These are phyloP conservation scores for Xylariales sp. DNA, from an alignment of 2,329 filamentous ascomycete genomes.

Conservation along the genomic window DNA sequence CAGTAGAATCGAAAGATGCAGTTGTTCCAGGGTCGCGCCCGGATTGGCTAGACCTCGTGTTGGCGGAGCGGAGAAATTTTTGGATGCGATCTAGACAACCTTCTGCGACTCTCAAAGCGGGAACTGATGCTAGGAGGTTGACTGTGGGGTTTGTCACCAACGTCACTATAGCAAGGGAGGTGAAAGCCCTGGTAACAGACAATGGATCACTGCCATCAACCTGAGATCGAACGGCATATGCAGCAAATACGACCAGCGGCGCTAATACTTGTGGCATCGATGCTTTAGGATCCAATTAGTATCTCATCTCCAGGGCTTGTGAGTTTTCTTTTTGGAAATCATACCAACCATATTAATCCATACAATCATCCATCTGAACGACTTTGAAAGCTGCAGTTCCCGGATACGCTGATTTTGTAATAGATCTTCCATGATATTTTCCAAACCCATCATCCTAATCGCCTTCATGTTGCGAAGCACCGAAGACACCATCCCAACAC, in stretches of 20 bases:
- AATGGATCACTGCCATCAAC: background rate
- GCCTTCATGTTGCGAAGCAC: conserved; percentile 28
- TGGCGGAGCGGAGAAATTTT: too few species aligned
- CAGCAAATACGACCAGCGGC: background rate
- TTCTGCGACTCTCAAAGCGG: too few species aligned
- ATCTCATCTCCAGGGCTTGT: background rate
- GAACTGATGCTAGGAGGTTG: too few species aligned
- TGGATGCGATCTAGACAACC: too few species aligned
- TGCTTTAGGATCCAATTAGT: too few species aligned
- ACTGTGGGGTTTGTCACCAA: background rate
- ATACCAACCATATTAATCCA: conserved; percentile 34
- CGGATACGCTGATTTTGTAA: conserved; percentile 21
- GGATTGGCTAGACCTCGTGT: too few species aligned
- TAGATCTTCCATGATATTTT: conserved; percentile 12
- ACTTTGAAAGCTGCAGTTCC: conserved; percentile 27
- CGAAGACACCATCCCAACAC: conserved; percentile 25
- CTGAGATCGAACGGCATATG: background rate
- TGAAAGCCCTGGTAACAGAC: conserved; percentile 3
- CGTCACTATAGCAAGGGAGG: background rate
- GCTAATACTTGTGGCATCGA: too few species aligned
- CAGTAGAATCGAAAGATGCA: background rate
- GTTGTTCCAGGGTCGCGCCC: too few species aligned
- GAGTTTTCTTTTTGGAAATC: conserved; percentile 6
- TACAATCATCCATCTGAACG: conserved; percentile 33
- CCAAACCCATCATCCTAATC: conserved; percentile 31